Percentiles rank a stretch among this genome's conserved stretches.
Conservation (phyloP, 208 protist species). For the Acanthamoeba comandoni region DNA sequence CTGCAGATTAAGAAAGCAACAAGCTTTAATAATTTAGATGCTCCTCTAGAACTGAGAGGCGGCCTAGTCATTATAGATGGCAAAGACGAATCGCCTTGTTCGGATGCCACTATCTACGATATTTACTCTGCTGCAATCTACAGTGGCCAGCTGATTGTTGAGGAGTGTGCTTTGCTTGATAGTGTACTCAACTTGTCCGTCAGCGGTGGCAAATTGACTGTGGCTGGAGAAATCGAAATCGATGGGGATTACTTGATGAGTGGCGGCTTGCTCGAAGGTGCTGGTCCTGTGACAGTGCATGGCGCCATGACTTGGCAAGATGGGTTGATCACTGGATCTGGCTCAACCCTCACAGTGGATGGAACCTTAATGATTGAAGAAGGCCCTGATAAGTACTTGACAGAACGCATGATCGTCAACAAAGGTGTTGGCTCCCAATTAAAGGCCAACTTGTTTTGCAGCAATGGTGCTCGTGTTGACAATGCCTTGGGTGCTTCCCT, state of each 20-base stretch:
- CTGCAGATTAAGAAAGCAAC: too few relatives aligned
- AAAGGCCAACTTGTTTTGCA: slow-evolving; percentile 33
- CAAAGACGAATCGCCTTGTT: too few relatives aligned
- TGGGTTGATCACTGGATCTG: slow-evolving; percentile 38
- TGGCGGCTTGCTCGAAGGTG: slow-evolving; percentile 4
- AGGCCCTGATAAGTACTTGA: slow-evolving; percentile 45
- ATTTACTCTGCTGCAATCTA: too few relatives aligned
- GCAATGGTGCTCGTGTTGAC: slow-evolving; percentile 45
- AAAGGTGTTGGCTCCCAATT: slow-evolving; percentile 51
- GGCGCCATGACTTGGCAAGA: slow-evolving; percentile 33
- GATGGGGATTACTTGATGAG: slow-evolving; percentile 22
- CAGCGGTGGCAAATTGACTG: slow-evolving; percentile 52
- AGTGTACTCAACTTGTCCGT: not conserved
- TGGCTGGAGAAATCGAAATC: slow-evolving; percentile 19
- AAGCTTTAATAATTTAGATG: too few relatives aligned
- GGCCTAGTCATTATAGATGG: too few relatives aligned
- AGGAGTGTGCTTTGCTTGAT: too few relatives aligned
- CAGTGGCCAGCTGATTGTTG: too few relatives aligned
- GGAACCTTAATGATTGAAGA: slow-evolving; percentile 9
- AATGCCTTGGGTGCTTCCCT: slow-evolving; percentile 22
- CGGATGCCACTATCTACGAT: too few relatives aligned
- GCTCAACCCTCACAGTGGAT: slow-evolving; percentile 47
- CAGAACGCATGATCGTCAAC: slow-evolving; percentile 34
- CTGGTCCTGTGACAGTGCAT: not conserved
- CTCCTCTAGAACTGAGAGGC: too few relatives aligned